phyloP scores from a whole-genome alignment of 176 grass and related monocot genomes.

The Carex parvula region DNA sequence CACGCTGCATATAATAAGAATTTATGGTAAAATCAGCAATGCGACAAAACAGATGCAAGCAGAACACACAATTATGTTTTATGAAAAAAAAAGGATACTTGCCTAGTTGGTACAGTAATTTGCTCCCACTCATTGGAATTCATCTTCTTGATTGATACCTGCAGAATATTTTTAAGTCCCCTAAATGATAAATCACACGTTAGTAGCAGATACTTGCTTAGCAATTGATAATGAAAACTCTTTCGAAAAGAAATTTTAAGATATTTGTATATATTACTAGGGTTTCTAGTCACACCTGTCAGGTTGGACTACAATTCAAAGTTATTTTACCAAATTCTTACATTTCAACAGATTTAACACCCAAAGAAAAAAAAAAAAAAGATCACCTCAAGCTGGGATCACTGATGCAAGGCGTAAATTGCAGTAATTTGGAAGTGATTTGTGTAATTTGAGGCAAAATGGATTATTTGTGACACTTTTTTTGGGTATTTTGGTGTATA shows the following conservation, averaged over 20 bases:
- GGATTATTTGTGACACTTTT: too few species aligned
- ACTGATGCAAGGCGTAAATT: slow-evolving; percentile 69
- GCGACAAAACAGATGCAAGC: slow-evolving; percentile 3
- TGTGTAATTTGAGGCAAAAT: too few species aligned
- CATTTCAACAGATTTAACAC: not conserved
- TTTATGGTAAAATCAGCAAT: slow-evolving; percentile 13
- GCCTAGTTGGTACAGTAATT: slow-evolving; percentile 76
- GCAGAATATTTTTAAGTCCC: slow-evolving; percentile 77
- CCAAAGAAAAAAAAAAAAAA: slow-evolving; percentile 8
- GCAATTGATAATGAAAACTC: not conserved
- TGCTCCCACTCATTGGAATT: slow-evolving; percentile 79
- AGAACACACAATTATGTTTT: slow-evolving; percentile 19
- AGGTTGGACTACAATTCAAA: not conserved
- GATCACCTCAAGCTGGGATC: slow-evolving; percentile 76
- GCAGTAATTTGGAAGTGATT: too few species aligned
- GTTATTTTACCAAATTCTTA: not conserved
- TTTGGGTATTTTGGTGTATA: too few species aligned
- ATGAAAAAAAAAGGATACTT: slow-evolving; percentile 22
- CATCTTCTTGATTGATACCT: slow-evolving; percentile 74
- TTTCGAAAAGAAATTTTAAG: not conserved
- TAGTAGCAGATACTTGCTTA: not conserved
- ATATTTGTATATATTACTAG: not conserved
- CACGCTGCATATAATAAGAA: slow-evolving; percentile 50
- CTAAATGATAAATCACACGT: slow-evolving; percentile 32
- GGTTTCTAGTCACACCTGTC: not conserved